Conservation (phyloP, 176 grass and related monocot genomes). For the Rhynchospora breviuscula region DNA sequence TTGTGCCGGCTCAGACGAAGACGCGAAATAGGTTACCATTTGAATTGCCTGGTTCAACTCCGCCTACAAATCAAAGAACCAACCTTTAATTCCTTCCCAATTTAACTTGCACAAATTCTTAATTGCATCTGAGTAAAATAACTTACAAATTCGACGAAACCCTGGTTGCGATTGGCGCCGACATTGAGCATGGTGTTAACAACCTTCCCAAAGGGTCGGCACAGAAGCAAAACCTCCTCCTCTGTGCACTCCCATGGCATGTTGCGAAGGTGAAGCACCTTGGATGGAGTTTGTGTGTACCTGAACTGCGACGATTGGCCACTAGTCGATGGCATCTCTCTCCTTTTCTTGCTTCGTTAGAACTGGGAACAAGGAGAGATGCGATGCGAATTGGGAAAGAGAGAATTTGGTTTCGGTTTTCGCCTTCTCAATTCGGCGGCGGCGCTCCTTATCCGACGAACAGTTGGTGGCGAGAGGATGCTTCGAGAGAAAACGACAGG, state of each 20-base stretch:
- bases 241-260: conserved; percentile 95
- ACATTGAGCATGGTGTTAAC: conserved; percentile 98
- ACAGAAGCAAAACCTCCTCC: conserved; percentile 89
- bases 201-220: conserved; percentile 79
- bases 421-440: background rate
- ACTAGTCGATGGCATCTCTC: conserved; percentile 64
- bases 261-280: conserved; percentile 97
- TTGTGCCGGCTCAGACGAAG: conserved; percentile 84
- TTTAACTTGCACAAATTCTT: background rate
- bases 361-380: background rate
- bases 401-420: background rate
- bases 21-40: conserved; percentile 91
- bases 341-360: background rate
- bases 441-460: background rate
- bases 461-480: background rate
- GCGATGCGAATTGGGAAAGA: conserved; percentile 28
- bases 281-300: conserved; percentile 94
- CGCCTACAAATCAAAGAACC: conserved; percentile 40
- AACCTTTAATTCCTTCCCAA: background rate
- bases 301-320: conserved; percentile 61
- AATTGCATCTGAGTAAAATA: background rate
- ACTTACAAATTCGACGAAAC: conserved; percentile 92
- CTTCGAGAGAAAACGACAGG: conserved; percentile 5
- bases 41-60: conserved; percentile 93
- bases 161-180: conserved; percentile 92